Evolutionary conservation across 192 early-diverging fungal genomes (phyloP), one percentile per base, ranked within the genome.

Genomic region (Coemansia umbellata): DNA sequence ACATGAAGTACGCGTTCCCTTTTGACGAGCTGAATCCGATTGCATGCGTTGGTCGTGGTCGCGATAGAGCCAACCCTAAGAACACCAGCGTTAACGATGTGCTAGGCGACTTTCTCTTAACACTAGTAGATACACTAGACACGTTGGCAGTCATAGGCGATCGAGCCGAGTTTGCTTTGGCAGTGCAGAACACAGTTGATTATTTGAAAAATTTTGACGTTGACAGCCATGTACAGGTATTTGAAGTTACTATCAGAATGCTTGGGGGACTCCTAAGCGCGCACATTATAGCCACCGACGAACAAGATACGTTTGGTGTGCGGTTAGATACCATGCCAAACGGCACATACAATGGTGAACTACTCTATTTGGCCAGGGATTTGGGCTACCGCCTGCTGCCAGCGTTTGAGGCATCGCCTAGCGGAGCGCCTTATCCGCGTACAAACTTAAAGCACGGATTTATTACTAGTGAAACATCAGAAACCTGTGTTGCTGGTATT

Each of bases 161-260:
- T 47, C 66, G 69, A 24, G 50, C 50, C 14, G 81, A 56, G 48
- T 94, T 94, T 73, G 78, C 84, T 24, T 24, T 80, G 22, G 83
- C 84, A 11, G 81, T 92, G 21, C 50, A 61, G 8, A 66, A 82
- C 28, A 82, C 85, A 21, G 78, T 89, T 31, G 55, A 87, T 23
- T 68, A 82, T 15, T 80, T 91, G 1, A 60, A 74, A 9, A 42
- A 58, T 19, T 95, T 95, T 61, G 78, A 95, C 64, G 75, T 85
- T 53, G 86, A 98, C 71, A 85, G 80, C 44, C 81, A 88, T 41
- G 91, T 98, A 5, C 92, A 95, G 69, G 91, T 97, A 9, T 98
- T 98, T 80, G 95, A 98, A 74, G 82, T 88, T 21, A 95, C 91
- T 30, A 98, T 98, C 45, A 77, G 95, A 21, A 81, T 90, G 40